Evolutionary conservation across 352 stramenopile species (phyloP), one percentile per base, ranked within the genome.

Genomic region (Phytophthora podocarpi): DNA sequence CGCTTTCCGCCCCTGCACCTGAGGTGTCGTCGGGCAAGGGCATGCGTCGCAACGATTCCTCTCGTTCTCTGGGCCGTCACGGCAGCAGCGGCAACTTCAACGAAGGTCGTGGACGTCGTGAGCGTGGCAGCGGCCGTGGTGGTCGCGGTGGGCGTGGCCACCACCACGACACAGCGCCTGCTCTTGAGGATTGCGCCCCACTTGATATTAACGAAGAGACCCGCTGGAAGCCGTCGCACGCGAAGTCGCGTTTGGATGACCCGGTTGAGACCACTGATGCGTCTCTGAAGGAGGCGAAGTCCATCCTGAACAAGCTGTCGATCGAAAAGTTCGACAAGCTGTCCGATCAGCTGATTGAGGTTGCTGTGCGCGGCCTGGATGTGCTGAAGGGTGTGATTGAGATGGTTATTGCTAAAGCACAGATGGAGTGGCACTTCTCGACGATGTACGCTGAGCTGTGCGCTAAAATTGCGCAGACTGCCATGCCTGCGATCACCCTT

Each of bases 291-390:
- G 88, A 96, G 61, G 91, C 90, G 28, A 90, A 97, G 49, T 64
- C 96, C 30, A 96, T 99, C 49, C 71, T 99, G 16, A 99, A 99
- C 86, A 98, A 99, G 78, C 80, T 99, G 36, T 98, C 93, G 39
- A 88, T 98, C 28, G 97, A 98, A 39, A 98, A 98, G 58, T 98
- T 99, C 48, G 92, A 98, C 52, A 97, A 97, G 63, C 76, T 99
- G 24, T 98, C 90, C 18, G 78, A 93, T 37, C 79, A 93, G 39
- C 90, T 98, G 28, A 93, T 98, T 59, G 72, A 90, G 10, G 91
- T 97, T 34, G 92, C 90, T 5, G 94, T 98, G 57, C 85, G 78
- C 13, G 80, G 78, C 28, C 57, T 90, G 8, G 84, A 91, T 15
- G 82, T 96, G 15, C 65, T 98, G 12, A 85, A 84, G 46, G 89